Percentiles rank a stretch among this genome's conserved stretches.
Evolutionary conservation across 441 rosid species (phyloP).

Genomic region (Manihot esculenta): DNA sequence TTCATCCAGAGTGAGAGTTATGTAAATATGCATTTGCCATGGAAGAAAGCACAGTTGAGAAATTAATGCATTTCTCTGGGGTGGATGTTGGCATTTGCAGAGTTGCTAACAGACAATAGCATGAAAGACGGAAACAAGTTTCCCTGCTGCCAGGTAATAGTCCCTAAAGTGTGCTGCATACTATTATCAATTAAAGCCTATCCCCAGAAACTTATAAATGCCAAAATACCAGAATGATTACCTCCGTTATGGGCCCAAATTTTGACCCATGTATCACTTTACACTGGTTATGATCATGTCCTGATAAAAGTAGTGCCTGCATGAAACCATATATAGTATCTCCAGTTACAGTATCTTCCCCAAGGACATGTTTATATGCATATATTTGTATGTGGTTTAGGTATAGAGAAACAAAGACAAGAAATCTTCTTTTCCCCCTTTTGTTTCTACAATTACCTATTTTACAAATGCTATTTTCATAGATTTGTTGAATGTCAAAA

Average conservation of each 20-base stretch:
- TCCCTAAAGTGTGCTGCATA: slow-evolving; percentile 87
- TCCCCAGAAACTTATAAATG: slow-evolving; percentile 12
- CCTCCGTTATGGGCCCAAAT: slow-evolving; percentile 58
- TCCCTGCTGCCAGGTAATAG: slow-evolving; percentile 96
- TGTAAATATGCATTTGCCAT: slow-evolving; percentile 67
- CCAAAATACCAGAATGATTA: slow-evolving; percentile 31
- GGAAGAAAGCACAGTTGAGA: slow-evolving; percentile 87
- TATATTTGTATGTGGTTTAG: not conserved
- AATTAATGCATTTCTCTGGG: slow-evolving; percentile 40
- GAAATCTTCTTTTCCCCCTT: not conserved
- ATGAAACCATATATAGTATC: slow-evolving; percentile 15
- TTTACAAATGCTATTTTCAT: not conserved
- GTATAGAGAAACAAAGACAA: not conserved
- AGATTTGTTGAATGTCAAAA: not conserved
- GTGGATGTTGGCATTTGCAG: slow-evolving; percentile 35
- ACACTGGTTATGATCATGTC: slow-evolving; percentile 97
- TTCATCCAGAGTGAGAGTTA: slow-evolving; percentile 23
- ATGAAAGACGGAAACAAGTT: slow-evolving; percentile 91
- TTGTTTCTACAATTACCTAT: not conserved
- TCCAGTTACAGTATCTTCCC: not conserved
- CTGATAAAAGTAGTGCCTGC: slow-evolving; percentile 74
- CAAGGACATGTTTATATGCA: not conserved
- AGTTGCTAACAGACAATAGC: slow-evolving; percentile 65
- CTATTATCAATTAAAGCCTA: slow-evolving; percentile 25
- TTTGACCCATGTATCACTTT: slow-evolving; percentile 51